Evolutionary conservation across 768 basidiomycete genomes (phyloP).

Genomic region (Lactarius hengduanensis): DNA sequence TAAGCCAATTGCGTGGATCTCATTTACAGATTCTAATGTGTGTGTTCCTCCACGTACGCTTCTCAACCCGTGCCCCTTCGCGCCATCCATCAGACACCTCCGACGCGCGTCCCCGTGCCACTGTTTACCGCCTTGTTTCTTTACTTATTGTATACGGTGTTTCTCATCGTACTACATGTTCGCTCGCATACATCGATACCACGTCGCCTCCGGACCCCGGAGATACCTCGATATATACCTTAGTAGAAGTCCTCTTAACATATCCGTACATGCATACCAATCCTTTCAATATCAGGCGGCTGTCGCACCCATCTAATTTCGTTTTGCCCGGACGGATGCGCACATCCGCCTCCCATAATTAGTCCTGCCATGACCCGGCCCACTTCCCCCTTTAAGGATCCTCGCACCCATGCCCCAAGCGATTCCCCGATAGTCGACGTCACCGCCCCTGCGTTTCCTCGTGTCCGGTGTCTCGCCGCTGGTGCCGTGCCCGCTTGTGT

Average conservation of each 20-base stretch:
- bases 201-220: constrained; percentile 12
- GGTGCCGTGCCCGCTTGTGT: constrained; percentile 7
- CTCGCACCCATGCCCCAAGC: constrained; percentile 17
- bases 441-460: constrained; percentile 24
- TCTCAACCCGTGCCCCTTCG: constrained; percentile 23
- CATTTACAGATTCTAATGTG: constrained; percentile 26
- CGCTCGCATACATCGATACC: constrained; percentile 10
- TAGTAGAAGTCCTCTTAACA: neutral
- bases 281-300: constrained; percentile 3
- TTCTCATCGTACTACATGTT: neutral
- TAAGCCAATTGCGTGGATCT: constrained; percentile 29
- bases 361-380: constrained; percentile 17
- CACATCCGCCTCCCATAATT: constrained; percentile 25
- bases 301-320: constrained; percentile 25
- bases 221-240: constrained; percentile 17
- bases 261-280: neutral
- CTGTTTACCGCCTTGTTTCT: constrained; percentile 24
- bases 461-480: constrained; percentile 11
- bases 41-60: constrained; percentile 18
- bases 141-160: neutral
- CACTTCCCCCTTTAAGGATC: constrained; percentile 18
- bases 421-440: constrained; percentile 28
- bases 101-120: constrained; percentile 26
- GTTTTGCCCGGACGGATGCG: constrained; percentile 16
- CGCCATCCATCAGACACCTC: constrained; percentile 27